Conservation (phyloP, 257 asterid species). For the Leonotis leonurus region DNA sequence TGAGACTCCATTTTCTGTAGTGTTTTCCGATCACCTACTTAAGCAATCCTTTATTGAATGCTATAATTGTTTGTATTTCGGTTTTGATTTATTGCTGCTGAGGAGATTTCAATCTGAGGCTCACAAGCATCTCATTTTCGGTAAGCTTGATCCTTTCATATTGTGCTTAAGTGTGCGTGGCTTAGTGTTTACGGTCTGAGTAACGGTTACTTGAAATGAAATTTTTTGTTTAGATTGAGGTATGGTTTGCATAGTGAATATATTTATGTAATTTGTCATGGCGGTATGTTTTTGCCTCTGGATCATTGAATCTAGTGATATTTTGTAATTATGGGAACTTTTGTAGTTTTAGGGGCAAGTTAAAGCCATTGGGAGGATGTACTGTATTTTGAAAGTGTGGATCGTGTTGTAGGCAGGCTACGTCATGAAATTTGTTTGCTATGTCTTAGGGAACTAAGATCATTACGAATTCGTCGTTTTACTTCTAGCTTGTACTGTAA, state of each 20-base stretch:
- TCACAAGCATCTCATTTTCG: conserved; percentile 13
- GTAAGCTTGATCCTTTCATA: conserved; percentile 15
- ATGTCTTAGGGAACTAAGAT: neutral
- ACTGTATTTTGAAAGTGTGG: conserved; percentile 10
- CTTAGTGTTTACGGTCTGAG: conserved; percentile 1
- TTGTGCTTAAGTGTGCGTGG: neutral
- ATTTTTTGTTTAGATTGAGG: conserved; percentile 6
- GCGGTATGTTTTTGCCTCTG: neutral
- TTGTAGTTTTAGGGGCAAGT: neutral
- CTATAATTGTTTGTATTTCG: conserved; percentile 3
- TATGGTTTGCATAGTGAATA: conserved; percentile 11
- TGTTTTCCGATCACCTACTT: conserved; percentile 30
- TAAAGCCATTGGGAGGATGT: conserved; percentile 2
- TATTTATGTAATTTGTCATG: conserved; percentile 1
- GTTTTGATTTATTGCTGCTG: conserved; percentile 15
- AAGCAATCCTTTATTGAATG: conserved; percentile 1
- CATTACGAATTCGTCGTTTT: neutral
- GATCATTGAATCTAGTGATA: conserved; percentile 3
- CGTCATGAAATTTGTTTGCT: conserved; percentile 1
- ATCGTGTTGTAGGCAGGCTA: conserved; percentile 16
- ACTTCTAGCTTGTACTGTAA: neutral
- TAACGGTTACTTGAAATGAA: conserved; percentile 5
- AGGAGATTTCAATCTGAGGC: conserved; percentile 6
- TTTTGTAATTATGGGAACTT: neutral
- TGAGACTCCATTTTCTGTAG: conserved; percentile 1